phyloP scores from a whole-genome alignment of 2,329 filamentous ascomycete species.

The Fusarium falciforme region DNA sequence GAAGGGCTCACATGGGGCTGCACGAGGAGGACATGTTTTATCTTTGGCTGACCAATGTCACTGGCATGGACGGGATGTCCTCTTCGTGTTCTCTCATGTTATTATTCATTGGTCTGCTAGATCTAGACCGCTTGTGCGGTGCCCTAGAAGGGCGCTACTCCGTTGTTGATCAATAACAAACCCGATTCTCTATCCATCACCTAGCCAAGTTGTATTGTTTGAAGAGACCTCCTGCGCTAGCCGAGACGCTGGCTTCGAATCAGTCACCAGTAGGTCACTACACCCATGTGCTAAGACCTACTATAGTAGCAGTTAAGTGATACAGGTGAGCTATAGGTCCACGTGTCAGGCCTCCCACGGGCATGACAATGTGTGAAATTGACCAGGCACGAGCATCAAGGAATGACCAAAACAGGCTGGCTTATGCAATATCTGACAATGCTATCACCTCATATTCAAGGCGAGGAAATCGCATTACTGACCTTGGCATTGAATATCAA shows the following conservation, averaged over 20 bases:
- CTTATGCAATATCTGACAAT: not conserved
- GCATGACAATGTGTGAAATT: not conserved
- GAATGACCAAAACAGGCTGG: not conserved
- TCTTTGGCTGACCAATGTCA: conserved; percentile 21
- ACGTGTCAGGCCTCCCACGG: not conserved
- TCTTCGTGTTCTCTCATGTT: conserved; percentile 11
- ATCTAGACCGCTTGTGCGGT: conserved; percentile 10
- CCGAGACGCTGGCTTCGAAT: not conserved
- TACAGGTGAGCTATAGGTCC: not conserved
- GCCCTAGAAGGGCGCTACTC: conserved; percentile 8
- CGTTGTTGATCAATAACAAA: conserved; percentile 17
- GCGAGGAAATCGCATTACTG: not conserved
- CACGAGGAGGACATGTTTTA: conserved; percentile 5
- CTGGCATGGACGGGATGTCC: conserved; percentile 4
- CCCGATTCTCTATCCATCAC: not conserved
- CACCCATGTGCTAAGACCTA: not conserved
- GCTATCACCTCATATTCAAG: not conserved
- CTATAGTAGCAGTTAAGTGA: not conserved
- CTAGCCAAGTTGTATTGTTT: not conserved
- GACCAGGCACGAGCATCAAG: not conserved
- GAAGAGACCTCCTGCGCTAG: not conserved
- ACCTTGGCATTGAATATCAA: not conserved
- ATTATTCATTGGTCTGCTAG: conserved; percentile 8
- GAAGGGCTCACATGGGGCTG: not conserved
- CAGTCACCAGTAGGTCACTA: not conserved